phyloP scores from a whole-genome alignment of 2,329 filamentous ascomycete species.

The Aspergillus pseudoglaucus region DNA sequence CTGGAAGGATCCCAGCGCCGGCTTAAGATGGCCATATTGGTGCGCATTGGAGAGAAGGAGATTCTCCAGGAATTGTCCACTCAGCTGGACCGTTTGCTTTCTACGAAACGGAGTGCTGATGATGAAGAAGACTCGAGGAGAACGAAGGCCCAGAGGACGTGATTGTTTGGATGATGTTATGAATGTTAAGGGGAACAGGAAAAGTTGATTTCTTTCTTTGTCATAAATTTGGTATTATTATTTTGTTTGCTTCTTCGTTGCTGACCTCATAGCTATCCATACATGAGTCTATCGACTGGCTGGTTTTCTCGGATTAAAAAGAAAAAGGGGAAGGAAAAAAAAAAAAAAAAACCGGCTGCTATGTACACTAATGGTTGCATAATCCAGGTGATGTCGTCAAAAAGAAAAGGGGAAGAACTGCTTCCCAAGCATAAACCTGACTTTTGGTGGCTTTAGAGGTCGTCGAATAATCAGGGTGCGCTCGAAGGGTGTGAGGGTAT shows the following conservation, averaged over 20 bases:
- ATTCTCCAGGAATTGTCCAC: conserved; percentile 52
- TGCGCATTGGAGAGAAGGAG: conserved; percentile 66
- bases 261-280: conserved; percentile 36
- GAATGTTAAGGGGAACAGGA: conserved; percentile 6
- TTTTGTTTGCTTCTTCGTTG: conserved; percentile 22
- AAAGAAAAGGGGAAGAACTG: conserved; percentile 4
- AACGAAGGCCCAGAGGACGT: conserved; percentile 21
- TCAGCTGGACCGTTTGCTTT: conserved; percentile 26
- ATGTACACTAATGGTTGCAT: conserved; percentile 35
- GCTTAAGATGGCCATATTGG: conserved; percentile 56
- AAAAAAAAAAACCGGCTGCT: conserved; percentile 18
- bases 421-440: conserved; percentile 16
- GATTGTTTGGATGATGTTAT: conserved; percentile 4
- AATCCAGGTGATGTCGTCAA: conserved; percentile 17
- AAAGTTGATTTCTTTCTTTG: conserved; percentile 11
- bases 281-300: conserved; percentile 24
- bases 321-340: conserved; percentile 10
- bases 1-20: conserved; percentile 31
- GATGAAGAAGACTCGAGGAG: conserved; percentile 20
- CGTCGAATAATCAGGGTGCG: conserved; percentile 4
- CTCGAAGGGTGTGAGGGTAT: not conserved
- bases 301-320: conserved; percentile 5
- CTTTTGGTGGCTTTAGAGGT: conserved; percentile 10
- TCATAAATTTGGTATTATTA: conserved; percentile 27
- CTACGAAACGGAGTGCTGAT: conserved; percentile 25